Evolutionary conservation across 2,329 filamentous ascomycete species (phyloP).

Genomic region (Stachybotrys chartarum): DNA sequence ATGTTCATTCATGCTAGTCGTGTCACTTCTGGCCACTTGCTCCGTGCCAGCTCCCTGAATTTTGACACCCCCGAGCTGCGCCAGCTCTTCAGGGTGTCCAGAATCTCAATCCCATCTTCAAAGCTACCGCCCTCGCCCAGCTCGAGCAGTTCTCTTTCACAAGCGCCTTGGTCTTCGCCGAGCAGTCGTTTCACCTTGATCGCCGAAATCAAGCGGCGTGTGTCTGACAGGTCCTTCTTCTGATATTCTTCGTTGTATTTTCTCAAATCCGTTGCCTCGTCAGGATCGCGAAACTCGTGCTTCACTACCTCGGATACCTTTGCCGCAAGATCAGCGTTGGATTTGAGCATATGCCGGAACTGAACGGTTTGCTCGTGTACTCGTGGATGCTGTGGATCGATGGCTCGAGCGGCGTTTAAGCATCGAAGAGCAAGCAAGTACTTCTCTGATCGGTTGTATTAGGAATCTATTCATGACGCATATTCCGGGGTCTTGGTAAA

Average conservation of each 20-base stretch:
- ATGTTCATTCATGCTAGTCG: constrained; percentile 27
- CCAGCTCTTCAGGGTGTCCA: constrained; percentile 39
- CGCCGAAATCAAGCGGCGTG: constrained; percentile 55
- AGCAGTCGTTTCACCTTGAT: constrained; percentile 54
- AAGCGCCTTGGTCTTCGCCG: constrained; percentile 46
- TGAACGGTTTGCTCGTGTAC: constrained; percentile 69
- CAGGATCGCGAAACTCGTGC: constrained; percentile 55
- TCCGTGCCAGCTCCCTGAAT: constrained; percentile 40
- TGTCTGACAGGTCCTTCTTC: constrained; percentile 53
- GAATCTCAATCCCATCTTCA: constrained; percentile 44
- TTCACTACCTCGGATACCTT: constrained; percentile 65
- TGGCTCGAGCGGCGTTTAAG: constrained; percentile 62
- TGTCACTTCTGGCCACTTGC: constrained; percentile 45
- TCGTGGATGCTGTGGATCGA: constrained; percentile 63
- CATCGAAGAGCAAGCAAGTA: constrained; percentile 82
- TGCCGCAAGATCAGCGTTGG: constrained; percentile 49
- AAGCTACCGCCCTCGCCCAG: constrained; percentile 43
- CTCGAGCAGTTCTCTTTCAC: constrained; percentile 56
- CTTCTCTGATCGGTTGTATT: constrained; percentile 53
- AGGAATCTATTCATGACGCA: neutral
- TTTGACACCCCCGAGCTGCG: constrained; percentile 38
- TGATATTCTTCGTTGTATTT: constrained; percentile 62
- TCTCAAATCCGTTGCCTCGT: constrained; percentile 50
- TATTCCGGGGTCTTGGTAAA: neutral
- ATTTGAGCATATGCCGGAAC: constrained; percentile 57